A percentile compares a stretch with the other conserved stretches of the same genome.
Evolutionary conservation across 768 basidiomycete genomes (phyloP).

Genomic region (Agaricus bisporus): DNA sequence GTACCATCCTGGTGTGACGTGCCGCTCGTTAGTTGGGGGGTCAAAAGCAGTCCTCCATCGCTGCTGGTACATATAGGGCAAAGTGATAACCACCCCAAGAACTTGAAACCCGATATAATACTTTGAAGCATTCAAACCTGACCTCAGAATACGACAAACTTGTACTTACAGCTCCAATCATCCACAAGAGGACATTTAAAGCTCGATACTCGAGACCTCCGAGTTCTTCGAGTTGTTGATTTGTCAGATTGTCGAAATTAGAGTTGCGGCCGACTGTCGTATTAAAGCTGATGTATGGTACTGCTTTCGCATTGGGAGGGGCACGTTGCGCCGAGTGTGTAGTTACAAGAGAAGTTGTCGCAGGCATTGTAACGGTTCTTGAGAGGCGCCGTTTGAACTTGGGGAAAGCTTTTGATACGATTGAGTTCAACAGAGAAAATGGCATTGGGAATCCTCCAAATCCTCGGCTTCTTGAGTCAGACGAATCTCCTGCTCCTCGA

Average conservation of each 20-base stretch:
- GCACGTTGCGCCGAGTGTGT: constrained; percentile 15
- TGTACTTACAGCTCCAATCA: constrained; percentile 35
- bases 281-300: constrained; percentile 27
- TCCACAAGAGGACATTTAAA: constrained; percentile 43
- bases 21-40: too few relatives aligned
- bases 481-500: too few relatives aligned
- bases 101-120: constrained; percentile 61
- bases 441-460: constrained; percentile 46
- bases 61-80: too few relatives aligned
- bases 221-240: constrained; percentile 65
- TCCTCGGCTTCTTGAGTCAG: constrained; percentile 27
- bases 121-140: constrained; percentile 24
- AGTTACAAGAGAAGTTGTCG: constrained; percentile 36
- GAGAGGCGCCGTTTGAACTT: constrained; percentile 36
- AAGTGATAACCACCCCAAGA: constrained; percentile 16
- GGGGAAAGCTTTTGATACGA: constrained; percentile 38
- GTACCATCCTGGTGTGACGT: too few relatives aligned
- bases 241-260: constrained; percentile 46
- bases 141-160: too few relatives aligned
- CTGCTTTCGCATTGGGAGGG: too few relatives aligned
- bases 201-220: constrained; percentile 76
- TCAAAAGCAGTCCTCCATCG: too few relatives aligned
- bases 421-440: constrained; percentile 26
- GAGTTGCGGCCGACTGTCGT: constrained; percentile 57
- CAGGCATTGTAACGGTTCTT: constrained; percentile 46